Evolutionary conservation across 305 asterid species (phyloP).

Genomic region (Fraxinus xanthoxyloides): DNA sequence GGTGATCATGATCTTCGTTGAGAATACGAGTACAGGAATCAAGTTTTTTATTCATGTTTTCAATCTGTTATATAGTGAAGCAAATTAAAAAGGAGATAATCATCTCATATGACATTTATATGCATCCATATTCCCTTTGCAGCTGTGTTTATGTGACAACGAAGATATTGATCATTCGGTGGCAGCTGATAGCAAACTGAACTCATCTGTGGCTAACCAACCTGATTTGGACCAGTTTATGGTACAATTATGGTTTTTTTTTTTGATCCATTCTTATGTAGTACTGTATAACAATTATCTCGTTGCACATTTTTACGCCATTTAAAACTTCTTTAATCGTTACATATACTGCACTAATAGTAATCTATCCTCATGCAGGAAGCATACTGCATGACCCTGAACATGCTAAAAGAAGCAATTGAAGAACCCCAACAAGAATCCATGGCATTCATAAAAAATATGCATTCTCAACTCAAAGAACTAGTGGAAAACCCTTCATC

Average conservation of each 20-base stretch:
- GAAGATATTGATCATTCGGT: constrained; percentile 17
- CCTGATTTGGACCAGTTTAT: constrained; percentile 54
- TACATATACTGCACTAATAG: not conserved
- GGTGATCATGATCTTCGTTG: not conserved
- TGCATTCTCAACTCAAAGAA: constrained; percentile 51
- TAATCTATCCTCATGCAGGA: constrained; percentile 29
- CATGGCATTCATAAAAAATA: constrained; percentile 43
- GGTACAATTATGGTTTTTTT: constrained; percentile 26
- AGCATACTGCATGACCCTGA: constrained; percentile 42
- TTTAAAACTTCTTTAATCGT: not conserved
- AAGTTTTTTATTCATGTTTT: not conserved
- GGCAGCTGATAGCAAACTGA: constrained; percentile 6
- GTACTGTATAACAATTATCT: not conserved
- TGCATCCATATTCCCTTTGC: constrained; percentile 16
- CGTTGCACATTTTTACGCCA: not conserved
- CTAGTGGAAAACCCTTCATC: constrained; percentile 30
- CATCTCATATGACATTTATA: not conserved
- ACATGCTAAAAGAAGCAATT: constrained; percentile 44
- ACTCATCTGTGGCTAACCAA: constrained; percentile 18
- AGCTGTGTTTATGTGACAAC: constrained; percentile 39
- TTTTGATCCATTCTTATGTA: not conserved
- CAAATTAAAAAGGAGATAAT: not conserved
- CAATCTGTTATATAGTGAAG: not conserved
- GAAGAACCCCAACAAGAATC: constrained; percentile 54
- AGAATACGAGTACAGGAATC: not conserved